Evolutionary conservation across 495 filamentous ascomycete genomes (phyloP), one percentile per base, ranked within the genome.

Genomic region (Physcia stellaris): DNA sequence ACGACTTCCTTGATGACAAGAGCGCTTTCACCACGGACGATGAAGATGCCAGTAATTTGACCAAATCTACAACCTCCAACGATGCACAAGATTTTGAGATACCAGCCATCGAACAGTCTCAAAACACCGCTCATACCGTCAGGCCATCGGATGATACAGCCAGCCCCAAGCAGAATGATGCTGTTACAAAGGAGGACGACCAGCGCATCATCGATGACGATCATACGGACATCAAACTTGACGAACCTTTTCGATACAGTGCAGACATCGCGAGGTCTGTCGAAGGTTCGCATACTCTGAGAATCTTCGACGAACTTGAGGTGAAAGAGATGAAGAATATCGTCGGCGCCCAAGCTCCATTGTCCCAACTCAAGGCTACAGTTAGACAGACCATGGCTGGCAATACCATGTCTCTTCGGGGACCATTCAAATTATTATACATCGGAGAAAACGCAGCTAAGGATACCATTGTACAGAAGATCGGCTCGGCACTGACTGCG

Each of bases 321-420:
- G 26, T 7, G 13, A 13, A 7, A 7, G 26, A 28, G 13, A 28
- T 28, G 26, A 7, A 7, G 9, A 28, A 28, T 28, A 7, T 28
- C 13, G 13, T 28, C 7, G 9, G 13, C 13, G 9, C 7, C 13
- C 7, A 7, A 7, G 26, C 26, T 28, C 26, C 13, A 13, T 7
- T 28, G 26, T 57, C 54, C 31, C 60, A 58, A 21, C 37, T 75
- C 16, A 66, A 67, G 42, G 69, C 66, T 31, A 76, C 76, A 1
- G 66, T 84, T 17, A 70, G 79, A 38, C 80, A 83, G 53, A 82
- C 72, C 24, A 83, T 86, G 78, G 74, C 71, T 27, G 75, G 70
- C 35, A 60, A 68, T 26, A 65, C 67, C 24, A 66, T 86, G 11
- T 67, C 68, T 28, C 68, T 75, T 24, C 23, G 35, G 17, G 76